These are phyloP conservation scores for Ophiosphaerella korrae DNA, from an alignment of 2,329 filamentous ascomycete species.

Conservation along the genomic window DNA sequence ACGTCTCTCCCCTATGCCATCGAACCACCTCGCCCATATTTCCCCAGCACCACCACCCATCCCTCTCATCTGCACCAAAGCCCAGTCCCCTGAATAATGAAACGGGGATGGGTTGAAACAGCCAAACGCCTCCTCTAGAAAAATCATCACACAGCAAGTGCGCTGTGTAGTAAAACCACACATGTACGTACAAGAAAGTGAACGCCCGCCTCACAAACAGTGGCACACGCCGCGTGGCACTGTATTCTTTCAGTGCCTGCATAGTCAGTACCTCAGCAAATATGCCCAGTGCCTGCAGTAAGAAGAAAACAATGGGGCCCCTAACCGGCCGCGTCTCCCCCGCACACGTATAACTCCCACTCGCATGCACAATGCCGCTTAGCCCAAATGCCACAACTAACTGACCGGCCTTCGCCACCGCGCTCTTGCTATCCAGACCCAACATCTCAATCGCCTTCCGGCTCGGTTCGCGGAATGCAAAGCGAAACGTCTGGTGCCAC, in stretches of 20 bases:
- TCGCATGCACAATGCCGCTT: conserved; percentile 72
- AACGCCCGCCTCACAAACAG: conserved; percentile 53
- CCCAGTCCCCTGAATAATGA: conserved; percentile 72
- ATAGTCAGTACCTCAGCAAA: conserved; percentile 56
- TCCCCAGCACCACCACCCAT: conserved; percentile 72
- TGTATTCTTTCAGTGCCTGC: conserved; percentile 43
- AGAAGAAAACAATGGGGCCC: conserved; percentile 70
- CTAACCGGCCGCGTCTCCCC: conserved; percentile 56
- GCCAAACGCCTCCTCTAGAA: conserved; percentile 73
- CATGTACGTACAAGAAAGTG: conserved; percentile 67
- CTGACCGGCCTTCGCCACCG: conserved; percentile 48
- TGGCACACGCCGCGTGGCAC: conserved; percentile 46
- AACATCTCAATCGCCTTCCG: conserved; percentile 50
- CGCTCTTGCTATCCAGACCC: conserved; percentile 36
- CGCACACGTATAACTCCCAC: conserved; percentile 71
- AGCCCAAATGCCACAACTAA: conserved; percentile 65
- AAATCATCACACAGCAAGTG: conserved; percentile 77
- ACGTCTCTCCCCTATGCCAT: conserved; percentile 65
- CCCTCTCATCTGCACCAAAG: conserved; percentile 61
- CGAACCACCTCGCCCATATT: conserved; percentile 58
- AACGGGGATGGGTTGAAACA: conserved; percentile 80
- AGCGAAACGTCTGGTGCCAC: conserved; percentile 92
- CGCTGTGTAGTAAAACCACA: conserved; percentile 72
- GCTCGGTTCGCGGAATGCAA: conserved; percentile 68
- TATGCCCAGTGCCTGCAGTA: conserved; percentile 70